Evolutionary conservation across 2,329 filamentous ascomycete species (phyloP), one percentile per base, ranked within the genome.

Genomic region (Phialemonium atrogriseum): DNA sequence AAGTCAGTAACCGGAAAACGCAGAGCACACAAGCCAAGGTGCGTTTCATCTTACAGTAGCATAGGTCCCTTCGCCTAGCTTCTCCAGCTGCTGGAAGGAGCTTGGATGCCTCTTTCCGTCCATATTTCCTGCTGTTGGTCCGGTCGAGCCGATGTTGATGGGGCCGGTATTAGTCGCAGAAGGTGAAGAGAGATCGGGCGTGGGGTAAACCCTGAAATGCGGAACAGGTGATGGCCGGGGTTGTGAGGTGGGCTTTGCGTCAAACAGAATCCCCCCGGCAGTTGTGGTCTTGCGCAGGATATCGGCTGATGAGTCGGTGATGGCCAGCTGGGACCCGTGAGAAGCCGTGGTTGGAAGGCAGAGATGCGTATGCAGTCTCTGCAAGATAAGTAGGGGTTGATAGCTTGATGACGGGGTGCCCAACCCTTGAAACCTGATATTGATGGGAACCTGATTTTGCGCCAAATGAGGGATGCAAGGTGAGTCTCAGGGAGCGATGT

Each of bases 11-110:
- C 7, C 7, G 12, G 4, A 2, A 14, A 17, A 27, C 17, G 16
- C 12, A 23, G 10, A 27, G 21, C 21, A n/a, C 21, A 23, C 9
- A 23, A 23, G 21, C 21, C 30, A 27, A 32, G 24, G 30, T 29
- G 27, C n/a, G n/a, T n/a, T n/a, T n/a, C n/a, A n/a, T 62, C 78
- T 51, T 69, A 94, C 91, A 20, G 91, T 98, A 20, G 91, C 91
- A 75, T 98, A 98, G 19, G 91, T 98, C 39, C 91, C 91, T 68
- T 98, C 91, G 51, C 91, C 91, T 45, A 98, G 74, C 82, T 89
- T 98, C 64, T 98, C 91, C 58, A 96, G 75, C 77, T 96, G 91
- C 73, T 96, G 89, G 70, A 98, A 98, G 40, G 89, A 96, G 65
- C 84, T 94, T 35, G 89, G 88, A 52, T 95, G 86, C 51, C 84